A percentile compares a stretch with the other conserved stretches of the same genome.
Evolutionary conservation across 169 alveolate species (phyloP).

Genomic region (Cryptosporidium muris): DNA sequence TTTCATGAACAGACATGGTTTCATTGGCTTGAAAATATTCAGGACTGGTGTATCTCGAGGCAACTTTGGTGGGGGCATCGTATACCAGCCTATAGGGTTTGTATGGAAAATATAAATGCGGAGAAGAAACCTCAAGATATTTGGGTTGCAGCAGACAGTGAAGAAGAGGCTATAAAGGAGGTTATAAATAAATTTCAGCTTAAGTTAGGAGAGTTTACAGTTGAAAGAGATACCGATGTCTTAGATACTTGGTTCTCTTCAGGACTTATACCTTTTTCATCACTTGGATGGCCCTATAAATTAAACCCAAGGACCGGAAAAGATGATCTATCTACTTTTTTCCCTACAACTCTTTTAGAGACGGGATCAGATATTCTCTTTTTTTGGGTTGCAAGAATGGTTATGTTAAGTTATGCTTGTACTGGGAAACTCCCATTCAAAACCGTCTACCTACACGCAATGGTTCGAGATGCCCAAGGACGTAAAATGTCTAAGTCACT

Average conservation of each 20-base stretch:
- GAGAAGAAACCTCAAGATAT: slow-evolving; percentile 77
- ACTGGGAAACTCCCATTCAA: slow-evolving; percentile 95
- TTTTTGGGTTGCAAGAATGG: slow-evolving; percentile 99
- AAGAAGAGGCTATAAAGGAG: slow-evolving; percentile 88
- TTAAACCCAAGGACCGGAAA: slow-evolving; percentile 39
- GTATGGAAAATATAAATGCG: slow-evolving; percentile 4
- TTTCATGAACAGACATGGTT: slow-evolving; percentile 94
- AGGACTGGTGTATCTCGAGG: slow-evolving; percentile 99
- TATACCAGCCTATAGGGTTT: slow-evolving; percentile 96
- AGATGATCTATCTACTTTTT: slow-evolving; percentile 92
- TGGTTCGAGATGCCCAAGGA: slow-evolving; percentile 98
- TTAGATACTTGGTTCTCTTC: slow-evolving; percentile 99
- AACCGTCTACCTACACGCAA: slow-evolving; percentile 97
- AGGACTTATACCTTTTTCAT: slow-evolving; percentile 97
- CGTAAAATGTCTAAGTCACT: slow-evolving; percentile 96
- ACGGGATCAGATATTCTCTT: slow-evolving; percentile 99
- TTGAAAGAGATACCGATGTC: slow-evolving; percentile 98
- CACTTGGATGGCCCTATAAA: slow-evolving; percentile 98
- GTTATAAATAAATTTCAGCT: slow-evolving; percentile 85
- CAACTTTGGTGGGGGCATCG: slow-evolving; percentile 99
- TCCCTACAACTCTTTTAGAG: slow-evolving; percentile 95
- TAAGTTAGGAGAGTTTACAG: slow-evolving; percentile 80
- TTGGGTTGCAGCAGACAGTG: slow-evolving; percentile 90
- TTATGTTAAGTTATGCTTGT: slow-evolving; percentile 94
- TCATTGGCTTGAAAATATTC: slow-evolving; percentile 96